Evolutionary conservation across 306 rosid genomes (phyloP).

Genomic region (Gastrolobium villosum): DNA sequence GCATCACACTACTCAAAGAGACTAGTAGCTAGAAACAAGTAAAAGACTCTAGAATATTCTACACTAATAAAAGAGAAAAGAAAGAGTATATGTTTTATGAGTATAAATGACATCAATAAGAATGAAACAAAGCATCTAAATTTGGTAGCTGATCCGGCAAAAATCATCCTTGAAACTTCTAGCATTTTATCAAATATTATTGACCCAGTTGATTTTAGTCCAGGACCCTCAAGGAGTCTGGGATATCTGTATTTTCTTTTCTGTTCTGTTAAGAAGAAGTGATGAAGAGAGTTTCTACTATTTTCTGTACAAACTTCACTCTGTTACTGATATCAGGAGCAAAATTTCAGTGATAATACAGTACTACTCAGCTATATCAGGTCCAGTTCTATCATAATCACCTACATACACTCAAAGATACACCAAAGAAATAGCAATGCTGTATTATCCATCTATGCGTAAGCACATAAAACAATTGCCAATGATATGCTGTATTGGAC

Average conservation of each 20-base stretch:
- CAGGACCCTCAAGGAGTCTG: neutral
- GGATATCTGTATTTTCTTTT: neutral
- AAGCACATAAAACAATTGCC: neutral
- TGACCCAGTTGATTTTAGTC: neutral
- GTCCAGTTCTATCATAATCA: conserved; percentile 9
- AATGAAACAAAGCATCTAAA: conserved; percentile 34
- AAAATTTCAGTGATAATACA: neutral
- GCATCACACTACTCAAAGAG: too few species aligned
- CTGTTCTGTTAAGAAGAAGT: neutral
- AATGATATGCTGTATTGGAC: neutral
- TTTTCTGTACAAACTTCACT: neutral
- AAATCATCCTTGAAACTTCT: neutral
- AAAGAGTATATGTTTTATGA: neutral
- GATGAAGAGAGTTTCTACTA: neutral
- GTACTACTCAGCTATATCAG: neutral
- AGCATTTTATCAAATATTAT: neutral
- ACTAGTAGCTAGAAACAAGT: too few species aligned
- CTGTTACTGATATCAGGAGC: neutral
- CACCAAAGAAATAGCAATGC: neutral
- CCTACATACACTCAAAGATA: neutral
- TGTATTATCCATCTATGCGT: conserved; percentile 6
- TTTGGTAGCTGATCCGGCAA: conserved; percentile 24
- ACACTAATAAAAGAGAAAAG: conserved; percentile 32
- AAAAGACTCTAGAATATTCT: too few species aligned
- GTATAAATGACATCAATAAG: conserved; percentile 32